These are phyloP conservation scores for Eutypella sp. DNA, from an alignment of 2,329 filamentous ascomycete genomes.

Conservation along the genomic window DNA sequence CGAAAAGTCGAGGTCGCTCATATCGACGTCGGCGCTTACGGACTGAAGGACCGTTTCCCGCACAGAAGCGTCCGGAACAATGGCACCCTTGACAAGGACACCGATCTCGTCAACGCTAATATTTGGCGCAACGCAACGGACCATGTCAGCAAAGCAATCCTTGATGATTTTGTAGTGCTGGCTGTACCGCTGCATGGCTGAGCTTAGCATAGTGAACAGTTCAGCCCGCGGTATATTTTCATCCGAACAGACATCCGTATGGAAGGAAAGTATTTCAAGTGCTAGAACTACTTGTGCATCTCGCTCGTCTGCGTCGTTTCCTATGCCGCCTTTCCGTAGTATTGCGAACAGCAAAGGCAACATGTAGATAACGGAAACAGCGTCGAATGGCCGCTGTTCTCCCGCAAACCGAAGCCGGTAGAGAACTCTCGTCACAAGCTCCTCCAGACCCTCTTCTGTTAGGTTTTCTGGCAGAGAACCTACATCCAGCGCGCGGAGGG, in stretches of 20 bases:
- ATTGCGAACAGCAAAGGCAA: conserved; percentile 77
- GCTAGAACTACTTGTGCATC: conserved; percentile 88
- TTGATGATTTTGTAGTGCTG: conserved; percentile 95
- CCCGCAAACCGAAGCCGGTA: conserved; percentile 87
- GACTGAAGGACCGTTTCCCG: conserved; percentile 82
- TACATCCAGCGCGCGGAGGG: conserved; percentile 72
- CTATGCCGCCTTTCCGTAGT: conserved; percentile 74
- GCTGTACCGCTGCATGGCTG: conserved; percentile 80
- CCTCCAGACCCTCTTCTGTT: conserved; percentile 74
- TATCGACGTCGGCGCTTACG: conserved; percentile 85
- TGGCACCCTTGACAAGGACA: conserved; percentile 71
- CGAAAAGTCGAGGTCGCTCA: conserved; percentile 80
- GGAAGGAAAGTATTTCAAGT: conserved; percentile 82
- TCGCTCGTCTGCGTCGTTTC: conserved; percentile 66
- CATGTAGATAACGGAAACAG: conserved; percentile 80
- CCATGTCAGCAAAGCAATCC: conserved; percentile 84
- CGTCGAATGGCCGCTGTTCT: conserved; percentile 91
- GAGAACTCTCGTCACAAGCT: conserved; percentile 79
- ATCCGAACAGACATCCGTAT: conserved; percentile 75
- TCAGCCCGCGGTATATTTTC: conserved; percentile 70
- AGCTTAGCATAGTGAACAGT: conserved; percentile 66
- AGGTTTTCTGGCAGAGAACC: conserved; percentile 67
- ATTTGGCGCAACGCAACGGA: conserved; percentile 77
- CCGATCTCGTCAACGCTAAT: conserved; percentile 68
- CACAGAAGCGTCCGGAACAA: conserved; percentile 74